A percentile compares a stretch with the other conserved stretches of the same genome.
These are phyloP conservation scores for Clarireedia hainanense DNA, from an alignment of 2,329 filamentous ascomycete species.

Conservation along the genomic window DNA sequence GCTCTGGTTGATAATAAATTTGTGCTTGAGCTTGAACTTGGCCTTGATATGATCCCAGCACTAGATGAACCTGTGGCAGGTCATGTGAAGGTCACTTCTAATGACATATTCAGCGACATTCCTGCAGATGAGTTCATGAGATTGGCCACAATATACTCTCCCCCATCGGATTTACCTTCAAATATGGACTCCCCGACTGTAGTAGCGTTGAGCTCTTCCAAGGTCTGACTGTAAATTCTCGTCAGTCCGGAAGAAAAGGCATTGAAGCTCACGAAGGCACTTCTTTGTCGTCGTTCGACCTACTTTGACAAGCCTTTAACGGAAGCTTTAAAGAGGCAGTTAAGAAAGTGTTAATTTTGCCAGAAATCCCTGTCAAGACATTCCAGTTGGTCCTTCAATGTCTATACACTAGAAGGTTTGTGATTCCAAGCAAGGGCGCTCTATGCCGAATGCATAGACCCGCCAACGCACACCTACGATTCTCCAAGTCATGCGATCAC, in stretches of 20 bases:
- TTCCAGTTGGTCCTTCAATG: slow-evolving; percentile 14
- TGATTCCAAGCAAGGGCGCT: not conserved
- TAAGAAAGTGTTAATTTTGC: slow-evolving; percentile 3
- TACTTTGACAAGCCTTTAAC: slow-evolving; percentile 14
- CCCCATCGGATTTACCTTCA: not conserved
- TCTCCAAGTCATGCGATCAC: not conserved
- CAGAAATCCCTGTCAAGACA: not conserved
- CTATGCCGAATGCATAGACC: not conserved
- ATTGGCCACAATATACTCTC: not conserved
- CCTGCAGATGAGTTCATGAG: slow-evolving; percentile 2
- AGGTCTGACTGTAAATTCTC: slow-evolving; percentile 2
- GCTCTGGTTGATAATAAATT: no score
- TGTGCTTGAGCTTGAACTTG: no score
- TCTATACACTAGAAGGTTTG: slow-evolving; percentile 7
- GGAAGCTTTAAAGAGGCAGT: not conserved
- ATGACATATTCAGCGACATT: not conserved
- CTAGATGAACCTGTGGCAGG: no score
- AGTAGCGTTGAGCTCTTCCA: slow-evolving; percentile 3
- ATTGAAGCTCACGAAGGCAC: slow-evolving; percentile 6
- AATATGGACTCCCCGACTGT: not conserved
- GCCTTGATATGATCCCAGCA: no score
- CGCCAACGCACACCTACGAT: not conserved
- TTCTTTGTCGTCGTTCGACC: slow-evolving; percentile 10
- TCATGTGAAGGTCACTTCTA: no score
- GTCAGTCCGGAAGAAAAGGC: not conserved